Evolutionary conservation across 371 early-diverging fungal species (phyloP), one percentile per base, ranked within the genome.

Genomic region (Nematocida ausubeli): DNA sequence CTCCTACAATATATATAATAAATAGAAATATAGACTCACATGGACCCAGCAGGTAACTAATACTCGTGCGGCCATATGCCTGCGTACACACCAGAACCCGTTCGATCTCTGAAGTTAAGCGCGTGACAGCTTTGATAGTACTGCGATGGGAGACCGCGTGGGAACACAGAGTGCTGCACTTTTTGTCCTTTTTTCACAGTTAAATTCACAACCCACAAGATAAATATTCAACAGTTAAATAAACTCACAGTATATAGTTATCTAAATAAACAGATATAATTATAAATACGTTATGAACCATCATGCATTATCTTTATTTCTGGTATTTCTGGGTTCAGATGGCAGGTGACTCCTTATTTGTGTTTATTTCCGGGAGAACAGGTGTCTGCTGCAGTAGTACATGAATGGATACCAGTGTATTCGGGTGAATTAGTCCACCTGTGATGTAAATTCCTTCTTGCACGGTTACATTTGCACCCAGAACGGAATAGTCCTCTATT

Each of bases 391-490:
- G 60, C 35, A 60, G 60, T 1, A 60, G 52, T 1, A 66, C 42
- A 6, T 51, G 42, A 5, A 64, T 6, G 4, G 65, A 35, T 2
- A 80, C 81, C 9, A 44, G 42, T 26, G 70, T 80, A 50, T 80
- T 65, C 47, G 81, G 81, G 14, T 47, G 64, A 3, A 80, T 65
- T 22, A 34, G 26, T 0, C 47, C 70, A 1, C 50, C 24, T 12
- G 42, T 73, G 7, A 80, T 60, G 75, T 50, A 64, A 3, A 80
- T 73, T 3, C 62, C 51, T 22, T 75, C 75, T n/a, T 80, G 52
- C 2, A 80, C 54, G 19, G 82, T 32, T 4, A 73, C 81, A n/a
- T 60, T 52, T 19, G 70, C 81, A 0, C 71, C 81, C 7, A 80
- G 60, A 0, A 80, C 81, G 2, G 71, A 72, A 37, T 26, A 40